Base-by-base conservation (phyloP, 192 early-diverging fungal genomes). In the Chytriomyces sp. region DNA sequence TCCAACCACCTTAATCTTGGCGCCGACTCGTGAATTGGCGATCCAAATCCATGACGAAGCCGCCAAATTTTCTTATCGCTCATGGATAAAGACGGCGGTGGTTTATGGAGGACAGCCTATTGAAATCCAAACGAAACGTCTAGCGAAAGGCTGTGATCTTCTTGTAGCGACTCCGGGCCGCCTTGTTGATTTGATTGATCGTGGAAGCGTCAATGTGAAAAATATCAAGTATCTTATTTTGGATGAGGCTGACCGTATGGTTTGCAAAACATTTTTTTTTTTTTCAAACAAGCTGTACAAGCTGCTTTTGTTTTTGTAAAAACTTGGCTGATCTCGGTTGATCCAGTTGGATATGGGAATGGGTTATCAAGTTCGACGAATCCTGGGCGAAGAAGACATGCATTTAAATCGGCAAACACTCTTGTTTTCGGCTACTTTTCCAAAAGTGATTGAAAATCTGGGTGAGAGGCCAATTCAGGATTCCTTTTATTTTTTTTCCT, bases 11-110 rank as follows among this genome's bases (percentile, higher is more conserved):
- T 50, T 76, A 9, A 65, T 97, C 26, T 91, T 97, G 89, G 95
- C 96, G 24, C 96, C 96, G 11, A 97, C 96, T 0, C 88, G 95
- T 76, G 96, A 97, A 82, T 87, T 97, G 78, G 96, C 95, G 28
- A 91, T 92, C 69, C 96, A 97, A 79, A 97, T 97, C 69, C 82
- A 89, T 50, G 92, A 96, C 81, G 90, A 93, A 18, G 92, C 94
- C 23, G 95, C 94, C 57, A 87, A 91, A 74, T 94, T 91, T 61
- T 89, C 90, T 9, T 93, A 93, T 7, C 89, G 95, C 69, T 90
- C 95, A 7, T 93, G 94, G 85, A 93, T 95, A 45, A 94, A 95
- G 92, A 93, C 96, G 77, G 90, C 94, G 91, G 96, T 96, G 85
- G 83, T 90, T 7, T 94, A 96, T 80, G 75, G 75, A 20, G 75